Conservation (phyloP, 116 monocot genomes). For the Cymodocea nodosa region DNA sequence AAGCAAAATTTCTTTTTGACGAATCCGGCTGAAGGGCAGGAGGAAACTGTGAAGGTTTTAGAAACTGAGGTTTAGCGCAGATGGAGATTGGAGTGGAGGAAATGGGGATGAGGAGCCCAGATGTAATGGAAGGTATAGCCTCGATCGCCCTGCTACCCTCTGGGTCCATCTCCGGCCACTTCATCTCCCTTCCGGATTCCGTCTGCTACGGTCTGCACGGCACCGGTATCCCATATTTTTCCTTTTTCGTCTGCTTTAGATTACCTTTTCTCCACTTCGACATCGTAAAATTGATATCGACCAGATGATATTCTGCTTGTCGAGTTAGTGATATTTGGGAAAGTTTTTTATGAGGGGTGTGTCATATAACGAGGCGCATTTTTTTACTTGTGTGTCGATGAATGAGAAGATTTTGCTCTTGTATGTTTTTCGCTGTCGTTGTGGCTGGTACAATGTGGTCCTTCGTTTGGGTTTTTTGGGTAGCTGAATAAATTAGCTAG, state of each 20-base stretch:
- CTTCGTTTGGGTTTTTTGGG: not conserved
- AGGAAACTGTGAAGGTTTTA: no score
- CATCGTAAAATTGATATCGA: no score
- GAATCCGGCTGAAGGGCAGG: no score
- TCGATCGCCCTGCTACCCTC: conserved; percentile 71
- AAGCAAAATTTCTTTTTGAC: no score
- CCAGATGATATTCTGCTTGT: no score
- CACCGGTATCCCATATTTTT: conserved; percentile 26
- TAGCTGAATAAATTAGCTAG: no score
- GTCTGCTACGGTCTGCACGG: conserved; percentile 85
- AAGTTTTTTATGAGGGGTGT: no score
- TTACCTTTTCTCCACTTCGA: no score
- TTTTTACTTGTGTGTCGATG: no score
- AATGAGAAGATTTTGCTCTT: not conserved
- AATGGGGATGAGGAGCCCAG: not conserved
- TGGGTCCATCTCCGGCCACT: conserved; percentile 87
- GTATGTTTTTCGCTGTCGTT: not conserved
- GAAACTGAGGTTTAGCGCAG: not conserved
- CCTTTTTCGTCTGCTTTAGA: not conserved
- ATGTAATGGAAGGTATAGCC: conserved; percentile 74
- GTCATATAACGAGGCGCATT: no score
- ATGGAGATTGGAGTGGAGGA: not conserved
- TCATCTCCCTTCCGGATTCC: conserved; percentile 65
- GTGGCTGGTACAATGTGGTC: not conserved
- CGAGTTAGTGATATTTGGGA: no score